Percentiles rank a stretch among this genome's conserved stretches.
phyloP scores from a whole-genome alignment of 495 filamentous ascomycete species.

The Cercophora samala region DNA sequence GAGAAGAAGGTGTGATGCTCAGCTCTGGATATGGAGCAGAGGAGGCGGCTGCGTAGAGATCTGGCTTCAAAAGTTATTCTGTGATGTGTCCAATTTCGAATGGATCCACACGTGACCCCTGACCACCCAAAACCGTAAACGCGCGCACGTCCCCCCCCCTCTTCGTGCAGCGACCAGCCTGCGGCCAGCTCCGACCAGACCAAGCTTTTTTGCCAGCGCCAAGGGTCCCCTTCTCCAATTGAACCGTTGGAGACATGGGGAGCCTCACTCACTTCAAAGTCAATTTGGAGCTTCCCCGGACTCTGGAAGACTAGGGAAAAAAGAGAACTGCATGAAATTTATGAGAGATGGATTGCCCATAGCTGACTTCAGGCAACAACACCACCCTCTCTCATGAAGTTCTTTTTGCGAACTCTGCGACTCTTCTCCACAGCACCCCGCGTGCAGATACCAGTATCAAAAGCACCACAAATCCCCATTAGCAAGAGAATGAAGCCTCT shows the following conservation, averaged over 20 bases:
- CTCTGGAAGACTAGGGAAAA: background rate
- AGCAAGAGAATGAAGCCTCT: constrained; percentile 52
- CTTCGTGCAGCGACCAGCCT: background rate
- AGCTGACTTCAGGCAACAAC: background rate
- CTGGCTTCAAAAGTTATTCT: constrained; percentile 49
- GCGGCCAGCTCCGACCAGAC: background rate
- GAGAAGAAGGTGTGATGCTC: constrained; percentile 36
- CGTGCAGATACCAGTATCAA: background rate
- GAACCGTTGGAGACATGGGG: background rate
- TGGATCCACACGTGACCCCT: constrained; percentile 40
- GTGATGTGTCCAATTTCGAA: constrained; percentile 54
- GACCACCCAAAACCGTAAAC: background rate
- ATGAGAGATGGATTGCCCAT: background rate
- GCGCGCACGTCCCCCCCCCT: background rate
- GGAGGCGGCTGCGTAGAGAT: constrained; percentile 41
- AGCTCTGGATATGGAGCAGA: constrained; percentile 12
- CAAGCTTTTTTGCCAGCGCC: too few relatives aligned
- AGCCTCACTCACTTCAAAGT: background rate
- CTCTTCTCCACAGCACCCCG: constrained; percentile 4
- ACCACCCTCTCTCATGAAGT: background rate
- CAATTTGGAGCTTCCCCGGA: background rate
- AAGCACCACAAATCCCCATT: constrained; percentile 4
- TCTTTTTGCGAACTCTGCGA: background rate
- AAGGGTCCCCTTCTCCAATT: background rate
- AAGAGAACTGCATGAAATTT: background rate